These are phyloP conservation scores for Kentomonas sorsogonicus DNA, from an alignment of 208 protist species.

Conservation along the genomic window DNA sequence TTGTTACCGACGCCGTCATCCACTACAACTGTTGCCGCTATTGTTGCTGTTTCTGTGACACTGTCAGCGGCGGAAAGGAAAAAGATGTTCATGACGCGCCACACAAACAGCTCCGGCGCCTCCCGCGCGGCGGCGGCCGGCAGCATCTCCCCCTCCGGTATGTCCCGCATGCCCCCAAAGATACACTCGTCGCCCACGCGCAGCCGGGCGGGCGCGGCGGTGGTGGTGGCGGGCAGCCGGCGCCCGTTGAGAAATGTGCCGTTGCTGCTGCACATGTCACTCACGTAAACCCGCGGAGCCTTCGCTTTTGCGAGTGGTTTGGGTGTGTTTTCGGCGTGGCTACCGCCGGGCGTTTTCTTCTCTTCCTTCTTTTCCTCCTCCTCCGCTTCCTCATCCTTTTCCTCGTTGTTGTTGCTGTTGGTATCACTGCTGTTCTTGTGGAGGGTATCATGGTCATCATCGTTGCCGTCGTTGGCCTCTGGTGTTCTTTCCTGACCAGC, in stretches of 20 bases:
- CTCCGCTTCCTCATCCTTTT: background rate
- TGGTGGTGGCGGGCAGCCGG: slow-evolving; percentile 35
- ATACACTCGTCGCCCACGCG: slow-evolving; percentile 60
- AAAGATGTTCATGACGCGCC: slow-evolving; percentile 47
- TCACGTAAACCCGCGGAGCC: slow-evolving; percentile 32
- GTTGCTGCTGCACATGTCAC: slow-evolving; percentile 82
- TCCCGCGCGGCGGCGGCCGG: slow-evolving; percentile 34
- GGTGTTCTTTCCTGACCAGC: no score
- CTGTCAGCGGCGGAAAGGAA: background rate
- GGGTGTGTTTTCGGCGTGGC: background rate
- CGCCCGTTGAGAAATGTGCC: slow-evolving; percentile 82
- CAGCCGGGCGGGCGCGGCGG: slow-evolving; percentile 36
- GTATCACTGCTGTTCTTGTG: slow-evolving; percentile 1
- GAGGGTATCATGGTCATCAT: background rate
- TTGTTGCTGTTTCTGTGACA: no score
- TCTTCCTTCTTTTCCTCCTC: background rate
- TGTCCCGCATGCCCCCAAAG: slow-evolving; percentile 84
- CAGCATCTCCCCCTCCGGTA: slow-evolving; percentile 40
- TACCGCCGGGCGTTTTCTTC: background rate
- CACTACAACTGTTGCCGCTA: no score
- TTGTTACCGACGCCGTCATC: no score
- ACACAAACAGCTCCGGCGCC: slow-evolving; percentile 68
- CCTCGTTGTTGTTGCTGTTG: slow-evolving; percentile 1
- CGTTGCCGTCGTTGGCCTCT: background rate
- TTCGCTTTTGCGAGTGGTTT: background rate